Evolutionary conservation across 2,329 filamentous ascomycete genomes (phyloP), one percentile per base, ranked within the genome.

Genomic region (Claviceps quebecensis): DNA sequence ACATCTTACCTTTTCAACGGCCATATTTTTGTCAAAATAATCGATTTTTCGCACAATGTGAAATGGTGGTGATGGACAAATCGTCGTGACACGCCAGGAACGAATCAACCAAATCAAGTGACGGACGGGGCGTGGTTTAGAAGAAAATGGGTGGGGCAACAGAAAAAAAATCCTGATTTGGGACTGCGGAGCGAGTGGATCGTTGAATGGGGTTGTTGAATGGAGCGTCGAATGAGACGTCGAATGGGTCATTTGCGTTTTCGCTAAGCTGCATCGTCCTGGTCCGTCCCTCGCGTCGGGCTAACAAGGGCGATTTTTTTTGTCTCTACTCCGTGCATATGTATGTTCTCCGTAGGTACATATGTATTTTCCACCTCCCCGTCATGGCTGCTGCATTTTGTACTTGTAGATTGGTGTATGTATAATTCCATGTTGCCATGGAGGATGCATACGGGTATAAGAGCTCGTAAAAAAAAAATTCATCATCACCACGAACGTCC

Each of bases 1-100:
- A 17, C 34, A 16, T 34, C 47, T 44, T 47, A 57, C 57, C 56
- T 59, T 59, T 52, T 52, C 52, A 54, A 54, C 55, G 41, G 58
- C 56, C 58, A 59, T 59, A 43, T 37, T 34, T 47, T 17, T 45
- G 11, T 34, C n/a, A 7, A 44, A 26, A 29, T 45, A 29, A 34
- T 34, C 17, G 26, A 29, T 45, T 26, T 26, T 26, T n/a, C 5
- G 41, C 43, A 9, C 48, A 45, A 43, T 45, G 40, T 46, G 26
- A 17, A 34, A 29, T 36, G 44, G 23, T 36, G 44, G 43, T 49
- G 40, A 46, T 44, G 45, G 36, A 39, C 43, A 26, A 39, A 16
- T 46, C 34, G 49, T 23, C 39, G 48, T 50, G 43, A 40, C 36
- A 49, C 23, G 36, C 39, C 40, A 29, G 51, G 39, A 37, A 40